A percentile compares a stretch with the other conserved stretches of the same genome.
phyloP scores from a whole-genome alignment of 805 yeast genomes.

The Ogataea corticis region DNA sequence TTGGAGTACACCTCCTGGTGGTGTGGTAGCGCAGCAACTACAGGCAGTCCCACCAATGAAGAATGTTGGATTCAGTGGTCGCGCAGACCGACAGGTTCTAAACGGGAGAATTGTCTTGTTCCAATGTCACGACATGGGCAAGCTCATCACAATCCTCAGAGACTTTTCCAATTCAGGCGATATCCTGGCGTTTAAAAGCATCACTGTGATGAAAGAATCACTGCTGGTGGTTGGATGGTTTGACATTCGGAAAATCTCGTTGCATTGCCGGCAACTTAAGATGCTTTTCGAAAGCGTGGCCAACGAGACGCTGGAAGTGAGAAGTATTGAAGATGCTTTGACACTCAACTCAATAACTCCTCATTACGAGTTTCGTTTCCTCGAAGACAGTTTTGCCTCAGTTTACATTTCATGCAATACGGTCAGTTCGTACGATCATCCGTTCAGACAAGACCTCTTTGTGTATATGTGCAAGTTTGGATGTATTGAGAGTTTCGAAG shows the following conservation, averaged over 20 bases:
- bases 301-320: constrained; percentile 8
- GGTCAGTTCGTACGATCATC: constrained; percentile 1
- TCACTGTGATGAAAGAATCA: constrained; percentile 3
- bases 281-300: constrained; percentile 12
- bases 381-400: constrained; percentile 26
- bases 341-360: constrained; percentile 16
- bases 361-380: constrained; percentile 23
- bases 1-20: neutral
- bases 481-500: constrained; percentile 17
- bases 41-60: neutral
- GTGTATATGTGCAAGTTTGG: constrained; percentile 27
- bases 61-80: neutral
- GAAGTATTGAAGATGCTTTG: constrained; percentile 7
- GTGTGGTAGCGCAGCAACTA: no score
- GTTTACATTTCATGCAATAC: constrained; percentile 18
- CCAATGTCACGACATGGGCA: constrained; percentile 10
- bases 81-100: neutral
- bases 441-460: constrained; percentile 19
- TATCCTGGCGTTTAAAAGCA: constrained; percentile 17
- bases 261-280: constrained; percentile 19
- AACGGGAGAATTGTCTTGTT: constrained; percentile 20
- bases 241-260: constrained; percentile 26
- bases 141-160: constrained; percentile 11
- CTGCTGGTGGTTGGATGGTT: constrained; percentile 32
- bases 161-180: constrained; percentile 16